These are phyloP conservation scores for Flammula alnicola DNA, from an alignment of 1,284 basidiomycete genomes.

Conservation along the genomic window DNA sequence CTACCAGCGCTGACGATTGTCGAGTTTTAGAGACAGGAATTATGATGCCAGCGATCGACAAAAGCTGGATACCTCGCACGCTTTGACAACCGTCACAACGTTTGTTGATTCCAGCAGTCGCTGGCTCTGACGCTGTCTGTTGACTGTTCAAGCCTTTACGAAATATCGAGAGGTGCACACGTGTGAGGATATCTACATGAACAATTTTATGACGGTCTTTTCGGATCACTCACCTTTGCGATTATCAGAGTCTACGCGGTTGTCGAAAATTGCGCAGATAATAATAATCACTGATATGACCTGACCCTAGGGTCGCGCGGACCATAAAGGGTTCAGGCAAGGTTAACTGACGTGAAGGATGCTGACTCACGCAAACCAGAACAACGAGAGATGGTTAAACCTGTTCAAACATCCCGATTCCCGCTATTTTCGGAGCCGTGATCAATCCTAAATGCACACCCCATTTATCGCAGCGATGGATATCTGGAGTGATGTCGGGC, in stretches of 20 bases:
- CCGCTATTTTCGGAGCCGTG: slow-evolving; percentile 33
- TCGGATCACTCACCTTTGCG: slow-evolving; percentile 3
- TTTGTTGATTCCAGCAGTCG: slow-evolving; percentile 7
- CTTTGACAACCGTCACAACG: slow-evolving; percentile 5
- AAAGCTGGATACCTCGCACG: slow-evolving; percentile 6
- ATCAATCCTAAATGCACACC: slow-evolving; percentile 15
- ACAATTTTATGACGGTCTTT: neutral
- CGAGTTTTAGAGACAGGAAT: neutral
- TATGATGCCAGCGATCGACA: slow-evolving; percentile 5
- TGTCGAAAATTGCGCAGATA: too few relatives aligned
- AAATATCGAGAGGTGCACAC: too few relatives aligned
- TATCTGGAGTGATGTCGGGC: neutral
- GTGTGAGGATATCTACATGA: neutral
- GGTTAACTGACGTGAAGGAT: slow-evolving; percentile 25
- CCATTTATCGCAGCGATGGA: slow-evolving; percentile 9
- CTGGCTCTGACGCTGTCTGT: neutral
- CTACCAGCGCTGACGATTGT: neutral
- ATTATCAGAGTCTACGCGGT: too few relatives aligned
- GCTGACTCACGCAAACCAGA: slow-evolving; percentile 20
- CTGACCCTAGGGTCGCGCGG: slow-evolving; percentile 2
- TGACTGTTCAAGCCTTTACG: neutral
- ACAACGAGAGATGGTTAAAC: slow-evolving; percentile 7
- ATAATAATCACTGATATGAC: too few relatives aligned
- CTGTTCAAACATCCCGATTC: slow-evolving; percentile 19
- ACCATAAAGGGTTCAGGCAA: neutral